Evolutionary conservation across 225 moss, liverwort and hornwort genomes (phyloP).

Genomic region (Ulota crispa): DNA sequence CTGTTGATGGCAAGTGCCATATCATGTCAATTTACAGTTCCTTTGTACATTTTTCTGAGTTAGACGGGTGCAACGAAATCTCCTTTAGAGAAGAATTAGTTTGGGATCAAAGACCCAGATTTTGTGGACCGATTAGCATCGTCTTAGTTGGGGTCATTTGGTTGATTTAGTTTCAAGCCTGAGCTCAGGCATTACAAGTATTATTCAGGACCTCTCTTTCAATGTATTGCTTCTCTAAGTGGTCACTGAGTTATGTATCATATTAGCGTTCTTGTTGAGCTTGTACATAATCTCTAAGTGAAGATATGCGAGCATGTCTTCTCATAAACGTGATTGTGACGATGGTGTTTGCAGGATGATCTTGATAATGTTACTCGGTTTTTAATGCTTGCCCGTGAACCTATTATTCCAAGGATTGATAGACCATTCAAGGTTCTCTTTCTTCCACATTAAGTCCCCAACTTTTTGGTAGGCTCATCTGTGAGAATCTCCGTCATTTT

Average conservation of each 20-base stretch:
- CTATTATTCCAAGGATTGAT: constrained; percentile 85
- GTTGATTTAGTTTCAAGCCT: background rate
- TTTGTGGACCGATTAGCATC: background rate
- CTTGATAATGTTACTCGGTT: constrained; percentile 93
- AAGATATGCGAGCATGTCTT: background rate
- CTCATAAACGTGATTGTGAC: background rate
- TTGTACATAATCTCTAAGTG: background rate
- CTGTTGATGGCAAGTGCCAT: constrained; percentile 6
- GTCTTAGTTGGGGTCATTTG: background rate
- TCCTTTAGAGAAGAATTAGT: background rate
- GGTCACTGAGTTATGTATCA: background rate
- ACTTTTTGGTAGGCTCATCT: constrained; percentile 2
- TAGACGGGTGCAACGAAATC: background rate
- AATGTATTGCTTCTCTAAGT: background rate
- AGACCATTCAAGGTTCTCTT: constrained; percentile 77
- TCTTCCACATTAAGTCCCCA: background rate
- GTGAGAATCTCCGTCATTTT: background rate
- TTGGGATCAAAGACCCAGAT: constrained; percentile 1
- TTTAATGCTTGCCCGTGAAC: constrained; percentile 93
- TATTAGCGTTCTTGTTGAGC: constrained; percentile 1
- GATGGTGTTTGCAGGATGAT: constrained; percentile 63
- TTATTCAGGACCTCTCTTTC: background rate
- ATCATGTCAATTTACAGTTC: background rate
- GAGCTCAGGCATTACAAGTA: background rate
- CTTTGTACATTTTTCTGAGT: background rate